phyloP scores from a whole-genome alignment of 352 stramenopile species.

The Phytophthora pinifolia region DNA sequence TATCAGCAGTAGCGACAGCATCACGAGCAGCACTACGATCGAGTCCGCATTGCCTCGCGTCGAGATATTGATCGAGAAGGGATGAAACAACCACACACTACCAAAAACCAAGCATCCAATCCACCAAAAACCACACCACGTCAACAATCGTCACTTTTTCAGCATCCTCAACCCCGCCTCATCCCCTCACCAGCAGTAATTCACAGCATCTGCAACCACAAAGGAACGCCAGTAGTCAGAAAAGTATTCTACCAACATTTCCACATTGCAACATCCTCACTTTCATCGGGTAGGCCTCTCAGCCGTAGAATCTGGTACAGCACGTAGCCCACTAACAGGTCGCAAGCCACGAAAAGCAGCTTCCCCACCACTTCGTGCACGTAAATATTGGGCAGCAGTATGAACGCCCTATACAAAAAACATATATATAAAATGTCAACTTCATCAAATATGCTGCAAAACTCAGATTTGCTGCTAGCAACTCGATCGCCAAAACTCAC shows the following conservation, averaged over 20 bases:
- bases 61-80: conserved; percentile 98
- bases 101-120: not conserved
- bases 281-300: conserved; percentile 53
- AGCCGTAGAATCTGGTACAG: conserved; percentile 87
- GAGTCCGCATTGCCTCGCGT: conserved; percentile 98
- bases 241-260: not conserved
- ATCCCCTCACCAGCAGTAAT: conserved; percentile 53
- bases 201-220: conserved; percentile 42
- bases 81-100: conserved; percentile 97
- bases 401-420: conserved; percentile 45
- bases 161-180: not conserved
- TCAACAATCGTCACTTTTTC: not conserved
- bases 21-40: conserved; percentile 92
- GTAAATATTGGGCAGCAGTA: conserved; percentile 78
- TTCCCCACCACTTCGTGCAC: conserved; percentile 90
- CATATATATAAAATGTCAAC: not conserved
- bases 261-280: conserved; percentile 25
- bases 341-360: conserved; percentile 94
- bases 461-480: too few relatives aligned
- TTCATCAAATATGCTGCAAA: too few relatives aligned
- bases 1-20: conserved; percentile 89
- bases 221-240: not conserved
- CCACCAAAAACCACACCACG: not conserved
- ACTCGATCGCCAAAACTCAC: conserved; percentile 34
- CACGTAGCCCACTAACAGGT: conserved; percentile 92